phyloP scores from a whole-genome alignment of 306 rosid genomes.

The Clitoria ternatea region DNA sequence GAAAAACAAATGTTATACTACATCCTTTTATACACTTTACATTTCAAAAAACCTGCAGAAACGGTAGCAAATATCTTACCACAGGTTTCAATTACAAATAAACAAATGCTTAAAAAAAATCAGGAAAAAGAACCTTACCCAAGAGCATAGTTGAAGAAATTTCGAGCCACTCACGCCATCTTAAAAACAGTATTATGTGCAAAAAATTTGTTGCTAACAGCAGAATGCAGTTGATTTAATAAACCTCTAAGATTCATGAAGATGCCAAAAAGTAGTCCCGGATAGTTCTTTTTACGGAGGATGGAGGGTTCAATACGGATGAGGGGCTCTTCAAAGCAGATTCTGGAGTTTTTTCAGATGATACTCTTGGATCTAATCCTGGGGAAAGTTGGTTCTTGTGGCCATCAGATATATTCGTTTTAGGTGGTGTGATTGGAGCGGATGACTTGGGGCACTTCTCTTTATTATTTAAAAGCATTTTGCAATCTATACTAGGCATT shows the following conservation, averaged over 20 bases:
- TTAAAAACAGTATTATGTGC: constrained; percentile 1
- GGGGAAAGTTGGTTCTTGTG: constrained; percentile 36
- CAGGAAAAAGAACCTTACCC: constrained; percentile 32
- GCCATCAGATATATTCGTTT: constrained; percentile 47
- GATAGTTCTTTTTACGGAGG: constrained; percentile 81
- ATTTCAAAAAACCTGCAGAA: constrained; percentile 38
- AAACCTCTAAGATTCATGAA: constrained; percentile 24
- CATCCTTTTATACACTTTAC: constrained; percentile 21
- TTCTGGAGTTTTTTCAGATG: constrained; percentile 69
- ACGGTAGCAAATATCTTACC: background rate
- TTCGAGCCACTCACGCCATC: constrained; percentile 12
- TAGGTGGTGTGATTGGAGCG: constrained; percentile 43
- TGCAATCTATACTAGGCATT: constrained; percentile 47
- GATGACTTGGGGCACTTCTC: constrained; percentile 22
- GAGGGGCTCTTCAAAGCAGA: constrained; percentile 78
- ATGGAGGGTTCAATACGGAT: constrained; percentile 85
- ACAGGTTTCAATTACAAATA: background rate
- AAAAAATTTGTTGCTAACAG: background rate
- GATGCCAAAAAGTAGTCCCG: constrained; percentile 71
- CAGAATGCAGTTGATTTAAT: background rate
- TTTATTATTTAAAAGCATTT: constrained; percentile 44
- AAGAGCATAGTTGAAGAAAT: background rate
- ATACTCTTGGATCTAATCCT: constrained; percentile 29
- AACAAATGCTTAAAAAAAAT: background rate
- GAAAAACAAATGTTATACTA: background rate